Conservation (phyloP, 148 eudicot species). For the Vaccinium macrocarpon region DNA sequence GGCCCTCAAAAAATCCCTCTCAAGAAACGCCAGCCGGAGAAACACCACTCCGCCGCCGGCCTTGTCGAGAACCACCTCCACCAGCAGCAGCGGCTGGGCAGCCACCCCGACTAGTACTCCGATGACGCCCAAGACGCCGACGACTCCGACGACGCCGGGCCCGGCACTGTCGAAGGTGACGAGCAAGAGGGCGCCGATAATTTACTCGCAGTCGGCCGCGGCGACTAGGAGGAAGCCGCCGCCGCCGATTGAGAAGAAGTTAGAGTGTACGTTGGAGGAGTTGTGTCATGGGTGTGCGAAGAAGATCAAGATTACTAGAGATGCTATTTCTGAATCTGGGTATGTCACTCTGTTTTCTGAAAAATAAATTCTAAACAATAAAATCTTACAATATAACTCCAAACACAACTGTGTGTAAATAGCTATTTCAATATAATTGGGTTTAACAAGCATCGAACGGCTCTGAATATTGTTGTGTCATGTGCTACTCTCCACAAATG, state of each 20-base stretch:
- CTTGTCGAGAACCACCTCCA: background rate
- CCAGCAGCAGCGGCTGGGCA: background rate
- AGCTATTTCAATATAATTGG: no score
- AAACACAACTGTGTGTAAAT: background rate
- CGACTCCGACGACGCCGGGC: conserved; percentile 20
- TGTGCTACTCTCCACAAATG: no score
- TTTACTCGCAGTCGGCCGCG: conserved; percentile 52
- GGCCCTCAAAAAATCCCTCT: conserved; percentile 11
- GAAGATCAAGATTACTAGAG: conserved; percentile 55
- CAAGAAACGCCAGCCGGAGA: conserved; percentile 27
- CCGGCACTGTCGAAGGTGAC: conserved; percentile 10
- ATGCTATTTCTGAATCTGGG: conserved; percentile 60
- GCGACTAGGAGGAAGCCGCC: conserved; percentile 35
- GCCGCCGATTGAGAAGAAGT: conserved; percentile 50
- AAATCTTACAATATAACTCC: no score
- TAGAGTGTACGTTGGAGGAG: conserved; percentile 77
- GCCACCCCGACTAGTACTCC: conserved; percentile 5
- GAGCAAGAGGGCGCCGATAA: conserved; percentile 50
- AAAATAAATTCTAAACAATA: background rate
- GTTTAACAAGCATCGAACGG: background rate
- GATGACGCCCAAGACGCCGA: conserved; percentile 2
- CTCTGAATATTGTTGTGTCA: no score
- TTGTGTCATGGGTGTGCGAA: conserved; percentile 66
- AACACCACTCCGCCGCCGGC: conserved; percentile 20
- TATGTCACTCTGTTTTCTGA: conserved; percentile 20